phyloP scores from a whole-genome alignment of 148 eudicot genomes.

The Fagopyrum esculentum region DNA sequence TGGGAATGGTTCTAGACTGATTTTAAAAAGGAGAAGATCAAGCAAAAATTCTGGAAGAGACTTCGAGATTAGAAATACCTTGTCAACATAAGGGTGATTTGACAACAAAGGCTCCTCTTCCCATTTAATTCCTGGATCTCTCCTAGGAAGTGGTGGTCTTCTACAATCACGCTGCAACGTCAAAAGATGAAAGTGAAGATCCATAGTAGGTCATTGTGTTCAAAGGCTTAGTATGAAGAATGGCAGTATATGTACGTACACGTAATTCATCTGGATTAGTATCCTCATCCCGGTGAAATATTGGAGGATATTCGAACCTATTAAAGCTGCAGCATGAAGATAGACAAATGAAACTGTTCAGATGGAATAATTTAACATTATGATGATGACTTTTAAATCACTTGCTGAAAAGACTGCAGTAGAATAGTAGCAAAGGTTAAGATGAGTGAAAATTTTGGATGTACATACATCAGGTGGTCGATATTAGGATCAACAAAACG shows the following conservation, averaged over 20 bases:
- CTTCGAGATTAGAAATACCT: conserved; percentile 35
- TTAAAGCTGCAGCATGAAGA: conserved; percentile 70
- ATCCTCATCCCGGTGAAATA: conserved; percentile 89
- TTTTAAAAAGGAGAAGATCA: not conserved
- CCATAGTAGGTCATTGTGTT: not conserved
- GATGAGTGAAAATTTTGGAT: conserved; percentile 10
- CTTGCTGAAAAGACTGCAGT: not conserved
- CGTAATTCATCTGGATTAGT: conserved; percentile 78
- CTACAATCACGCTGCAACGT: conserved; percentile 81
- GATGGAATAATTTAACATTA: too few species aligned
- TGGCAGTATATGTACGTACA: conserved; percentile 34
- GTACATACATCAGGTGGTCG: conserved; percentile 85
- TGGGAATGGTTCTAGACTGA: not conserved
- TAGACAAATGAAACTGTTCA: not conserved
- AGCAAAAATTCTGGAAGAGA: not conserved
- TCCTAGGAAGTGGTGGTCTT: conserved; percentile 81
- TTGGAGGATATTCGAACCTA: conserved; percentile 86
- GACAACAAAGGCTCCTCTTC: conserved; percentile 87
- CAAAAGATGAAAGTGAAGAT: not conserved
- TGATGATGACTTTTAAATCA: not conserved
- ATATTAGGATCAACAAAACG: conserved; percentile 95
- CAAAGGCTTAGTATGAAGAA: not conserved
- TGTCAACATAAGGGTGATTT: conserved; percentile 90
- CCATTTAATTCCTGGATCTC: conserved; percentile 69
- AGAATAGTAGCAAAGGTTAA: not conserved